phyloP scores from a whole-genome alignment of 306 rosid genomes.

The Amphicarpaea edgeworthii region DNA sequence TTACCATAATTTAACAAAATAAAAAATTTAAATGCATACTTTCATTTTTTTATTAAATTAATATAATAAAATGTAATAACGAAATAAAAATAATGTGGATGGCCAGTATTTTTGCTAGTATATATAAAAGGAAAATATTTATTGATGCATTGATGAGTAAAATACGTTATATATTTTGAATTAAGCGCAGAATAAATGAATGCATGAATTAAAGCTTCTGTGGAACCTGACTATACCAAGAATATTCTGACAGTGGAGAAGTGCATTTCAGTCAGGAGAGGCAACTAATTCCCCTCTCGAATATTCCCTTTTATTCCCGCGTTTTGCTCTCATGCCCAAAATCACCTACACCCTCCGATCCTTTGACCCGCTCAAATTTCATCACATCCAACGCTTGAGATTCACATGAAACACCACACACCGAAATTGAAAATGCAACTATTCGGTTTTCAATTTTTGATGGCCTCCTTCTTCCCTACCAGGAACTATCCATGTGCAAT shows the following conservation, averaged over 20 bases:
- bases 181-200: background rate
- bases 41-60: no score
- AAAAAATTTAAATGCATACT: no score
- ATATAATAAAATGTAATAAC: no score
- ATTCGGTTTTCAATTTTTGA: background rate
- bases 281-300: slow-evolving; percentile 45
- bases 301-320: slow-evolving; percentile 67
- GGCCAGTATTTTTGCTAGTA: no score
- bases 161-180: background rate
- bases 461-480: background rate
- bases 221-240: slow-evolving; percentile 48
- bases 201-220: background rate
- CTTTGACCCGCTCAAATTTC: background rate
- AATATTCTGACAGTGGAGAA: slow-evolving; percentile 43
- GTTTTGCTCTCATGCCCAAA: background rate
- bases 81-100: no score
- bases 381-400: slow-evolving; percentile 37
- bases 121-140: no score
- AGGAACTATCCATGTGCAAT: background rate
- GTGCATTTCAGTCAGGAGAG: slow-evolving; percentile 40
- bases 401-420: no score
- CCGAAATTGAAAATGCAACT: no score
- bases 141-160: no score
- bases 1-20: no score
- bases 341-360: slow-evolving; percentile 21